phyloP scores from a whole-genome alignment of 2,329 filamentous ascomycete genomes.

The Diaporthe sp. region DNA sequence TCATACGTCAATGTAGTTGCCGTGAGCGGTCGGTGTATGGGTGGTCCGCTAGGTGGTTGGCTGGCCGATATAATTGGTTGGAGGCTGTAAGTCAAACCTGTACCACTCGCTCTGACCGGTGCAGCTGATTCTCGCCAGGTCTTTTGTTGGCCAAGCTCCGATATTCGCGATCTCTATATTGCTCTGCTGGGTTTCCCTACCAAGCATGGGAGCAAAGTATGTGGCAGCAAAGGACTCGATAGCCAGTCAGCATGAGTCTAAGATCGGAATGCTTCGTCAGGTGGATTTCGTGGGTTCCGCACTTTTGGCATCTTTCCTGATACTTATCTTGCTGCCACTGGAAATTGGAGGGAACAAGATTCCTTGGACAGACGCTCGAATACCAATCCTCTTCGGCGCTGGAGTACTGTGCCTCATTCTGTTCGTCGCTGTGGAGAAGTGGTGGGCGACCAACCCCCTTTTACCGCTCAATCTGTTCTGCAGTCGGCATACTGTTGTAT shows the following conservation, averaged over 20 bases:
- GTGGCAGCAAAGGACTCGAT: slow-evolving; percentile 21
- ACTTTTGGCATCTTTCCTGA: slow-evolving; percentile 50
- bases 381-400: slow-evolving; percentile 44
- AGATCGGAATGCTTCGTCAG: slow-evolving; percentile 53
- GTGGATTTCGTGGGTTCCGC: slow-evolving; percentile 69
- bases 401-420: slow-evolving; percentile 43
- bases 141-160: slow-evolving; percentile 68
- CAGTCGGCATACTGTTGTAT: slow-evolving; percentile 62
- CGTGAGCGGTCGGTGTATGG: slow-evolving; percentile 61
- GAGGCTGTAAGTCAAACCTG: slow-evolving; percentile 62
- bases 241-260: slow-evolving; percentile 33
- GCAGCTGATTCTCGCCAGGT: slow-evolving; percentile 46
- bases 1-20: slow-evolving; percentile 63
- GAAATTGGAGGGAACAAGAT: slow-evolving; percentile 52
- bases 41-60: slow-evolving; percentile 68
- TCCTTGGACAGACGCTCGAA: slow-evolving; percentile 49
- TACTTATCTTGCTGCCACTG: slow-evolving; percentile 51
- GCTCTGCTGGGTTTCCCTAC: slow-evolving; percentile 49
- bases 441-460: slow-evolving; percentile 64
- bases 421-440: slow-evolving; percentile 47
- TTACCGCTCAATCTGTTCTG: slow-evolving; percentile 66
- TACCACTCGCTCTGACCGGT: not conserved
- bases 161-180: slow-evolving; percentile 61
- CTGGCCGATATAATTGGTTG: slow-evolving; percentile 72
- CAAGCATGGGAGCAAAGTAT: slow-evolving; percentile 37